Base-by-base conservation (phyloP, 257 asterid species). In the Solanum etuberosum region DNA sequence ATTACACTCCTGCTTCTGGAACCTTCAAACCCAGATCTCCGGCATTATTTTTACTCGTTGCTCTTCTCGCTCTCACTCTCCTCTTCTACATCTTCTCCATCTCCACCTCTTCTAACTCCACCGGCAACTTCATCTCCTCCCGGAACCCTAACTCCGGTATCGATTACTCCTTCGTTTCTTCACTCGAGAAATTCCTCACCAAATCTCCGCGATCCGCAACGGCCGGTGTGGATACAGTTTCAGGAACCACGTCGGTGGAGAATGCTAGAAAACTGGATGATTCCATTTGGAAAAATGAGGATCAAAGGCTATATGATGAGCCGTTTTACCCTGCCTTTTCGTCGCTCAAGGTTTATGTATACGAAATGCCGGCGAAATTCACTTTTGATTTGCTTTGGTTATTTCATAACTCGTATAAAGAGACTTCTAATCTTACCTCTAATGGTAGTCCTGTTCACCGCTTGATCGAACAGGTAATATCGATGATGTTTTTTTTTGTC, bases 381-480 rank as follows among this genome's bases (percentile, higher is more conserved):
- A 97, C 98, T 87, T 94, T 93, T 83, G 99, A 96, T 92, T 91
- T 97, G 92, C 98, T 97, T 68, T 88, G 93, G 95, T 86, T 96
- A 90, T 97, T 96, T 83, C 93, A 84, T 42, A 90, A 88, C 77
- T 89, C 98, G 7, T 96, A 95, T 87, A 92, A 51, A 83, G 95
- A 93, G 72, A 97, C 98, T 6, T 84, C 89, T 25, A 96, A 96
- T 88, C 94, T 94, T 89, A 97, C 99, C 61, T 96, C 99, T 74
- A 97, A 97, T 91, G 99, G 99, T 76, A 95, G 99, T 85, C 99
- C 99, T 34, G 98, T 97, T 87, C 99, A 95, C 91, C 96, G 99
- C 9, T 89, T 97, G 32, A 96, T 97, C 70, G 98, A 96, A 90
- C 99, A 97, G 89, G 99, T 94, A 85, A 86, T 89, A 88, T 87